Base-by-base conservation (phyloP, 202 grass and related monocot genomes). In the Schoenoplectus tabernaemontani region DNA sequence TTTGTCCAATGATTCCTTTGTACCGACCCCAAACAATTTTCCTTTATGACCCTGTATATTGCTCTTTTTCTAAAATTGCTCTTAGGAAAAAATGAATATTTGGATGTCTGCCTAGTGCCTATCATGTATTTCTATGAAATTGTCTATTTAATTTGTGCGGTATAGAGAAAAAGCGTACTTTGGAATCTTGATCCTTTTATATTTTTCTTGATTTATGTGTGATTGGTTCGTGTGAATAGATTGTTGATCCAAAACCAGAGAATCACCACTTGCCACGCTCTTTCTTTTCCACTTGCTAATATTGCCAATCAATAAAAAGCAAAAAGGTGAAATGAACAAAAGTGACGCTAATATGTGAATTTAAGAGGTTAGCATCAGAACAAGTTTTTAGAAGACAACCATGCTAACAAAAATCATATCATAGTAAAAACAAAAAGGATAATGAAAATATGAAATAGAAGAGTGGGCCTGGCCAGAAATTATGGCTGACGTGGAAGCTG, bases 241-340 rank as follows among this genome's bases (percentile, higher is more conserved):
- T n/a, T n/a, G n/a, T n/a, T n/a, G n/a, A n/a, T 75, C 44, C 70
- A 54, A 11, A 54, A 75, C 70, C 47, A 75, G 44, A 75, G 70
- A 54, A 75, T 75, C 70, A 34, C 13, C 70, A 0, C 26, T 34
- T 54, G 70, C 70, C 70, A 75, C 70, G 70, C 47, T 56, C 47
- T 19, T 56, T 24, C 26, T 34, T 54, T n/a, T 75, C 28, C 70
- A 19, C 70, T 54, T 75, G 70, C 47, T 56, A 24, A 6, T 75
- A 16, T 75, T 56, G 47, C 28, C 7, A 75, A 10, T 53, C 26
- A 10, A 33, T 53, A 23, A 36, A 72, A 50, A 47, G 13, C 26
- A 54, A 74, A 73, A 50, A 23, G 17, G 37, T 42, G 19, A 69
- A 69, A 22, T 37, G 13, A 64, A 36, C 5, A 15, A 36, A 34